Conservation (phyloP, 2,329 filamentous ascomycete genomes). For the Colletotrichum lindemuthianum region DNA sequence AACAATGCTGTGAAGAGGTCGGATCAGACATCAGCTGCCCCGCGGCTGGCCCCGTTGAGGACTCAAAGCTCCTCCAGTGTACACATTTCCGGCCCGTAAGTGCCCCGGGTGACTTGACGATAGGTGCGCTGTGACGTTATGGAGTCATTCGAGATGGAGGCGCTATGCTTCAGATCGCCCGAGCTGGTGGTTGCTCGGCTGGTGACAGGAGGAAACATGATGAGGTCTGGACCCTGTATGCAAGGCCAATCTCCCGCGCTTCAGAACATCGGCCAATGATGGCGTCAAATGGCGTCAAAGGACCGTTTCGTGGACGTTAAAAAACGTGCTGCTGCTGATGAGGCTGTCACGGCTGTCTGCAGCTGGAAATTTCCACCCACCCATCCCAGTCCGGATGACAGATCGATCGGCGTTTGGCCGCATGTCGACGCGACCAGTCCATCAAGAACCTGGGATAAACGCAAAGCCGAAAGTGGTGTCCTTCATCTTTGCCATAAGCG, state of each 20-base stretch:
- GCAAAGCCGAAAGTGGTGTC: neutral
- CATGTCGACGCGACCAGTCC: constrained; percentile 12
- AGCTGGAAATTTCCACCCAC: constrained; percentile 5
- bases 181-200: neutral
- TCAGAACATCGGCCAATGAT: constrained; percentile 6
- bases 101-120: neutral
- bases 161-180: neutral
- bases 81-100: neutral
- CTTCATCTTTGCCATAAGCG: neutral
- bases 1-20: neutral
- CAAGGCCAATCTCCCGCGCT: neutral
- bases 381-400: constrained; percentile 1
- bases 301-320: neutral
- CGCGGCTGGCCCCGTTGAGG: constrained; percentile 2
- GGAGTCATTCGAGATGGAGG: constrained; percentile 6
- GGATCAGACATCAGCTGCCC: constrained; percentile 18
- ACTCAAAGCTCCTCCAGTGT: neutral
- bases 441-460: constrained; percentile 3
- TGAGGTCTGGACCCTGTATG: constrained; percentile 3
- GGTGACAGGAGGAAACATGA: neutral
- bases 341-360: constrained; percentile 30
- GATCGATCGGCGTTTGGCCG: constrained; percentile 24
- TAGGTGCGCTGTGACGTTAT: neutral
- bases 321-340: constrained; percentile 19
- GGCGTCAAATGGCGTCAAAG: neutral